A percentile compares a stretch with the other conserved stretches of the same genome.
Conservation (phyloP, 306 rosid genomes). For the Vigna unguiculata region DNA sequence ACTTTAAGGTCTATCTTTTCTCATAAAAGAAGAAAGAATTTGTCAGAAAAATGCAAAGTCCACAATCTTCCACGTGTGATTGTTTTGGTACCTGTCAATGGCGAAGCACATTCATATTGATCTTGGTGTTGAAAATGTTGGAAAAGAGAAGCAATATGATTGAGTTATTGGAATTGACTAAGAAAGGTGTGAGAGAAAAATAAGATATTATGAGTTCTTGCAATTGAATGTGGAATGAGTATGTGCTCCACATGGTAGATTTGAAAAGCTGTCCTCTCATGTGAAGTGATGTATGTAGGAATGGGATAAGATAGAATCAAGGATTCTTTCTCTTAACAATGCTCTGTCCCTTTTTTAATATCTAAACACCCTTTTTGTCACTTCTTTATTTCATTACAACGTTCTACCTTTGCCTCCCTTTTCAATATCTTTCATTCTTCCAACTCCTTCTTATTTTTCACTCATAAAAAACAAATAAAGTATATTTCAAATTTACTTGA, state of each 20-base stretch:
- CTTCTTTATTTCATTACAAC: conserved; percentile 40
- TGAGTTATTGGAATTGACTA: conserved; percentile 32
- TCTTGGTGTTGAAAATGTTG: neutral
- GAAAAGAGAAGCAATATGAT: conserved; percentile 5
- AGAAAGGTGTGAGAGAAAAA: conserved; percentile 37
- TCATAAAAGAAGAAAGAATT: neutral
- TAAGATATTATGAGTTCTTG: conserved; percentile 1
- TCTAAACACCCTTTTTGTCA: conserved; percentile 43
- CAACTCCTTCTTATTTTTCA: neutral
- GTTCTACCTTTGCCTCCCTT: conserved; percentile 45
- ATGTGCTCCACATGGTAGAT: conserved; percentile 40
- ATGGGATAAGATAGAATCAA: conserved; percentile 64
- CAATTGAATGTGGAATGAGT: neutral
- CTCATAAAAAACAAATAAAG: neutral
- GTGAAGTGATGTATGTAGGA: conserved; percentile 31
- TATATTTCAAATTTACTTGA: too few relatives aligned
- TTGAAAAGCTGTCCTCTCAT: conserved; percentile 44
- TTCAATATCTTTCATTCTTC: conserved; percentile 13
- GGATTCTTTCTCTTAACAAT: conserved; percentile 35
- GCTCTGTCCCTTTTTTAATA: conserved; percentile 52
- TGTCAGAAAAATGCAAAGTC: conserved; percentile 35
- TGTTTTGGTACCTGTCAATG: neutral
- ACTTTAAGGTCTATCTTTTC: neutral
- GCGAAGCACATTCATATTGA: neutral
- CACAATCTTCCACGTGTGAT: conserved; percentile 23